Evolutionary conservation across 805 yeast genomes (phyloP).

Genomic region (Ogataea angusta): DNA sequence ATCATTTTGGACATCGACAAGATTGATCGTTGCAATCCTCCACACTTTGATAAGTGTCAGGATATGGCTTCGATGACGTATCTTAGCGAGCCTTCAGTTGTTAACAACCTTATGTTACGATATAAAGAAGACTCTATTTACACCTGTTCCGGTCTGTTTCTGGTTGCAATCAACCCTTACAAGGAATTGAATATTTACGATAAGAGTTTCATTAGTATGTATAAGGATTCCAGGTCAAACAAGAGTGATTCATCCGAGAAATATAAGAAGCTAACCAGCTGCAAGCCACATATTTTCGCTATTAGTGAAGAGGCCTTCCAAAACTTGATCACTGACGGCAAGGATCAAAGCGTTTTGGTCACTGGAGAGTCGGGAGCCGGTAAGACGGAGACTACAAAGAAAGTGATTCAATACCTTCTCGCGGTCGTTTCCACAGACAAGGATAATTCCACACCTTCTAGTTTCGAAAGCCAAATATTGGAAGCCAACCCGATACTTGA

Average conservation of each 20-base stretch:
- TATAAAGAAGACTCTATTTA: slow-evolving; percentile 77
- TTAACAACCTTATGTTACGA: slow-evolving; percentile 74
- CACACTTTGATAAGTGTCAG: slow-evolving; percentile 82
- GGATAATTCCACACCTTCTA: slow-evolving; percentile 29
- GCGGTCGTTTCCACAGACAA: slow-evolving; percentile 50
- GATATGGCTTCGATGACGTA: slow-evolving; percentile 96
- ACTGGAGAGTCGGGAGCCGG: slow-evolving; percentile 99
- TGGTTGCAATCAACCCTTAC: slow-evolving; percentile 96
- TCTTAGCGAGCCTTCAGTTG: slow-evolving; percentile 93
- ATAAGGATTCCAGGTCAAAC: slow-evolving; percentile 26
- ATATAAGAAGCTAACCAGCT: slow-evolving; percentile 13
- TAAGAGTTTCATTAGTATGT: slow-evolving; percentile 50
- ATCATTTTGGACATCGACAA: slow-evolving; percentile 38
- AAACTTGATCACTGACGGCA: slow-evolving; percentile 61
- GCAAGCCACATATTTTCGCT: slow-evolving; percentile 86
- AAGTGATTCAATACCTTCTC: slow-evolving; percentile 87
- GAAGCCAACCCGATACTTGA: slow-evolving; percentile 96
- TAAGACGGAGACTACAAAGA: slow-evolving; percentile 95
- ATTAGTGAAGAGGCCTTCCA: slow-evolving; percentile 84
- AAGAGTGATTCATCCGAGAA: slow-evolving; percentile 15
- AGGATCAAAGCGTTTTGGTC: slow-evolving; percentile 89
- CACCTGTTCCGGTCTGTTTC: slow-evolving; percentile 91
- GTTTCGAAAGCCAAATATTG: slow-evolving; percentile 79
- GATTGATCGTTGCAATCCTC: slow-evolving; percentile 76
- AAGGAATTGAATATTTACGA: slow-evolving; percentile 69